These are phyloP conservation scores for Diddensiella santjacobensis DNA, from an alignment of 805 yeast species.

Conservation along the genomic window DNA sequence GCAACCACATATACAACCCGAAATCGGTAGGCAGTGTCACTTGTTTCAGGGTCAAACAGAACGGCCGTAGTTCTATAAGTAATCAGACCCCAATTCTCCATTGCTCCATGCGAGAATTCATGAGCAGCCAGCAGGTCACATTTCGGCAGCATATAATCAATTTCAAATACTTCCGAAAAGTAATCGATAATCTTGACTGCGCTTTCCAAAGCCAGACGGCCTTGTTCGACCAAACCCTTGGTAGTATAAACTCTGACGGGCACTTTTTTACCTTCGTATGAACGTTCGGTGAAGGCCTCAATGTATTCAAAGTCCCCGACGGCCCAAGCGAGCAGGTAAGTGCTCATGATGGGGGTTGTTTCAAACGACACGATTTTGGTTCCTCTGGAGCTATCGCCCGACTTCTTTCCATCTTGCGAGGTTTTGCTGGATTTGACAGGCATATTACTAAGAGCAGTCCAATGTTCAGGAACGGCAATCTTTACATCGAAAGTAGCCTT, in stretches of 20 bases:
- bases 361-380: conserved; percentile 73
- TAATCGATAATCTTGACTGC: conserved; percentile 73
- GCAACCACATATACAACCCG: conserved; percentile 83
- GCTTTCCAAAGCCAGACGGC: conserved; percentile 66
- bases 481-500: conserved; percentile 69
- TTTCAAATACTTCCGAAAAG: conserved; percentile 68
- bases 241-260: conserved; percentile 82
- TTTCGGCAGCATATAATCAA: conserved; percentile 75
- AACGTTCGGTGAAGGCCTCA: conserved; percentile 44
- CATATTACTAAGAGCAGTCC: conserved; percentile 37
- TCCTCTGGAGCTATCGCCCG: conserved; percentile 60
- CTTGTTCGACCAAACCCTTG: conserved; percentile 69
- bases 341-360: conserved; percentile 78
- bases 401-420: conserved; percentile 41
- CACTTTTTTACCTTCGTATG: conserved; percentile 52
- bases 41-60: conserved; percentile 60
- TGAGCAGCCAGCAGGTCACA: conserved; percentile 79
- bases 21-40: conserved; percentile 59
- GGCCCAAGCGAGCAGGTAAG: conserved; percentile 80
- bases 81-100: conserved; percentile 75
- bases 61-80: conserved; percentile 77
- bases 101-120: conserved; percentile 83
- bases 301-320: conserved; percentile 76
- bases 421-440: conserved; percentile 67
- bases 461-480: conserved; percentile 41